Evolutionary conservation across 2,329 filamentous ascomycete species (phyloP), one percentile per base, ranked within the genome.

Genomic region (Akanthomyces muscarius): DNA sequence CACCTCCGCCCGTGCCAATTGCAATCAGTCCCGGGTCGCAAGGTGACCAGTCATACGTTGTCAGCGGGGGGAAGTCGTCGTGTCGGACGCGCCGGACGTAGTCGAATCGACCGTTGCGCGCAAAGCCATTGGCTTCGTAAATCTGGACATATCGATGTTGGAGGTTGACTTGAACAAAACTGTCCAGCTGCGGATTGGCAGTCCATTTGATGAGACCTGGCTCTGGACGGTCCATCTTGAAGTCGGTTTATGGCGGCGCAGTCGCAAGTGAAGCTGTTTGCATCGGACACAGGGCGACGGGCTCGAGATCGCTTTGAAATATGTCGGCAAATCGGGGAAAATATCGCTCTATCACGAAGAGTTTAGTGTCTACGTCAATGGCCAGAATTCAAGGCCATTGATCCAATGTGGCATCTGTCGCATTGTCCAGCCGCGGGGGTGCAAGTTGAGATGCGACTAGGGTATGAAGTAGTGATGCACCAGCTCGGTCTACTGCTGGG

Each of bases 1-100:
- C 86, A 55, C 91, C 91, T 45, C 86, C 87, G 16, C 86, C 83
- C 13, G 89, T 90, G 47, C 91, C 91, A 33, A 95, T 84, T 25
- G 89, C 90, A 47, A 95, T 83, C 10, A 93, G 79, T 58, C 87
- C 86, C 38, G 81, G 78, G n/a, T 84, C 77, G 36, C 79, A 80
- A 30, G 86, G 83, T 14, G 86, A 88, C 86, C 86, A 89, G 74
- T 89, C 86, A 70, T 87, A 88, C 5, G 86, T 86, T 50, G 83
- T 88, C 64, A 89, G 77, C 5, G 83, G 81, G 45, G 86, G 86
- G 51, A 87, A 83, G 68, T 88, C 84, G 70, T 87, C 83, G 68
- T 88, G 85, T 56, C 84, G 83, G 23, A 81, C 81, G 23, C 84
- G 72, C 68, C 81, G 83, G 56, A 79, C 75, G 69, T 82, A 86